These are phyloP conservation scores for Pseudogymnoascus sp. DNA, from an alignment of 2,329 filamentous ascomycete species.

Conservation along the genomic window DNA sequence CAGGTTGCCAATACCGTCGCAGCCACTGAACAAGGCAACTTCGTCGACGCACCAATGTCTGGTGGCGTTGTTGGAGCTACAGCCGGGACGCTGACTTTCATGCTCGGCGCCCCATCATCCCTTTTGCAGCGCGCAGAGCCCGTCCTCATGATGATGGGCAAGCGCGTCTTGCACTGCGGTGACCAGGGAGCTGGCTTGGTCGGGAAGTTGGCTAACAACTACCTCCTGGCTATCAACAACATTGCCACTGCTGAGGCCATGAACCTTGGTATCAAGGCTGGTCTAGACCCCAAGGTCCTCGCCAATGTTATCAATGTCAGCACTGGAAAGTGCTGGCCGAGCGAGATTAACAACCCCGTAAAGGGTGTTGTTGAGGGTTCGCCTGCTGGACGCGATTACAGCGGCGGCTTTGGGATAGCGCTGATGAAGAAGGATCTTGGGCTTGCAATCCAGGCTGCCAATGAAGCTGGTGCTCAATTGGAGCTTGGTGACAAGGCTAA, in stretches of 20 bases:
- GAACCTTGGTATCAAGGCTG: conserved; percentile 54
- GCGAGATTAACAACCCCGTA: conserved; percentile 91
- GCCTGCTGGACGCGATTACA: conserved; percentile 68
- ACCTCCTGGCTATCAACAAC: conserved; percentile 89
- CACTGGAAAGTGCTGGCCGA: conserved; percentile 93
- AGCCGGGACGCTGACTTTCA: conserved; percentile 86
- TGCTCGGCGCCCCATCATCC: conserved; percentile 66
- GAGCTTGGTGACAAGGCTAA: conserved; percentile 55
- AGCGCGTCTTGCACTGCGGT: conserved; percentile 77
- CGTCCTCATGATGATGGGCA: conserved; percentile 74
- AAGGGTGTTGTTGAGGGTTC: conserved; percentile 70
- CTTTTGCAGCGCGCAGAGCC: conserved; percentile 57
- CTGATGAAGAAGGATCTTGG: conserved; percentile 76
- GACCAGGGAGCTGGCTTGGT: conserved; percentile 76
- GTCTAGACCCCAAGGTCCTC: conserved; percentile 55
- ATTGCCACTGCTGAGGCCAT: conserved; percentile 60
- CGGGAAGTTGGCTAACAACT: conserved; percentile 95
- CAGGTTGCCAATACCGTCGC: conserved; percentile 65
- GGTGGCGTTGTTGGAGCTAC: conserved; percentile 87
- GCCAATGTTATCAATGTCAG: conserved; percentile 85
- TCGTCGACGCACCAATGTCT: conserved; percentile 95
- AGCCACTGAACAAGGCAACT: conserved; percentile 59
- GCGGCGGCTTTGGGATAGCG: conserved; percentile 66
- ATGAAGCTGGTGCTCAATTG: conserved; percentile 57
- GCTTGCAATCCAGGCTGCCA: conserved; percentile 63